Base-by-base conservation (phyloP, 2,329 filamentous ascomycete species). In the Pseudocercospora cruenta region DNA sequence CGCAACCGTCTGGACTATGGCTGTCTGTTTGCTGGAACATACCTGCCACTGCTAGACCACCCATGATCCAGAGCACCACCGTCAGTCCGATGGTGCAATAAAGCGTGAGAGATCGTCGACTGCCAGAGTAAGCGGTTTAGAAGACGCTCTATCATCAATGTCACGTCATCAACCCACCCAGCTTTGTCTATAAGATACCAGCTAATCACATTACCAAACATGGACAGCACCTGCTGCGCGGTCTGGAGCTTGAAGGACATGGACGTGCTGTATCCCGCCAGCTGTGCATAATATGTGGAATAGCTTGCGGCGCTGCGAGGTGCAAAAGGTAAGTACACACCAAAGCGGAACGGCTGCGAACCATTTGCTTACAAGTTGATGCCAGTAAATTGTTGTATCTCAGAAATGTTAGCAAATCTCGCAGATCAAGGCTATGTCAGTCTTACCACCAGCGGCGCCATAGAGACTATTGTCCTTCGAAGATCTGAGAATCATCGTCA, bases 261-360 rank as follows among this genome's bases (percentile, higher is more conserved):
- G 2, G 67, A 59, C 0, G 77, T 78, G 49, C 73, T 75, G 67
- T 78, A 81, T 8, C 81, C 81, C 9, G 81, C 80, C 2, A 82
- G 72, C 64, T 83, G 78, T 57, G 78, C 73, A 68, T 82, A 82
- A 70, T 82, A 82, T 2, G 80, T 81, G n/a, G 73, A 72, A 66
- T 82, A 82, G 6, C 72, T 69, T 1, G 77, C 71, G 1, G 76
- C 72, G 12, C 33, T 36, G 12, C 12, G 24, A 26, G 14, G 33
- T 12, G 12, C 4, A 36, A 14, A 36, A 14, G 10, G 33, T 36
- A 36, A 36, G 33, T 14, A 36, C 4, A 14, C 2, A 8, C 2
- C 8, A 1, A 8, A 12, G 33, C 33, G 12, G 12, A 36, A 36
- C 8, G 4, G 28, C 28, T 9, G 28, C 5, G 8, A 6, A 31